Evolutionary conservation across 495 filamentous ascomycete genomes (phyloP).

Genomic region (Trichoderma orchidacearum): DNA sequence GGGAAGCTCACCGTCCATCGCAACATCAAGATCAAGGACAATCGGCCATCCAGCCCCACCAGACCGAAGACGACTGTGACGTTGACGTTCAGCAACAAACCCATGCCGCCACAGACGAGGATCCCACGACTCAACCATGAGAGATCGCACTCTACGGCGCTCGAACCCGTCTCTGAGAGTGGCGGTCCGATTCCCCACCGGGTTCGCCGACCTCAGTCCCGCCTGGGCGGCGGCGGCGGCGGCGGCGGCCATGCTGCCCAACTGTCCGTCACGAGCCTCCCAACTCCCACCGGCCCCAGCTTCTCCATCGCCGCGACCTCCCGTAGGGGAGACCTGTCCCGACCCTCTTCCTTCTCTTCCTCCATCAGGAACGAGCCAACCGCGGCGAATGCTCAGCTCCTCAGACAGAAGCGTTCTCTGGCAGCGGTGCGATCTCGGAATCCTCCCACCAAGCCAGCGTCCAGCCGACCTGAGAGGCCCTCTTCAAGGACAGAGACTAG

Average conservation of each 20-base stretch:
- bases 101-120: slow-evolving; percentile 20
- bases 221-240: too few species aligned
- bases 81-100: slow-evolving; percentile 78
- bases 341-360: slow-evolving; percentile 10
- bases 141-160: slow-evolving; percentile 54
- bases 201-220: slow-evolving; percentile 45
- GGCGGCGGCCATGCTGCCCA: slow-evolving; percentile 45
- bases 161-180: slow-evolving; percentile 88
- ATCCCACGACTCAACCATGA: slow-evolving; percentile 54
- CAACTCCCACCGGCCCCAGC: slow-evolving; percentile 45
- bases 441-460: slow-evolving; percentile 25
- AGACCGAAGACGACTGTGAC: slow-evolving; percentile 65
- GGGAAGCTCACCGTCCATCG: slow-evolving; percentile 78
- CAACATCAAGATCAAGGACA: slow-evolving; percentile 75
- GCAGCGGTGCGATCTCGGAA: slow-evolving; percentile 55
- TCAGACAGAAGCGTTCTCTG: slow-evolving; percentile 79
- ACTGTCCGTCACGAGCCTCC: slow-evolving; percentile 43
- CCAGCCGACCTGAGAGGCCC: slow-evolving; percentile 36
- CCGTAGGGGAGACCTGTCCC: neutral
- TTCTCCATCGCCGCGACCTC: slow-evolving; percentile 9
- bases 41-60: slow-evolving; percentile 47
- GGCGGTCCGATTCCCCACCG: slow-evolving; percentile 48
- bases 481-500: slow-evolving; percentile 26
- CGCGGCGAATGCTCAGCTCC: slow-evolving; percentile 56
- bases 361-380: slow-evolving; percentile 43